Evolutionary conservation across 1,139 yeast species (phyloP), one percentile per base, ranked within the genome.

Genomic region (Trichomonascaceae sp.): DNA sequence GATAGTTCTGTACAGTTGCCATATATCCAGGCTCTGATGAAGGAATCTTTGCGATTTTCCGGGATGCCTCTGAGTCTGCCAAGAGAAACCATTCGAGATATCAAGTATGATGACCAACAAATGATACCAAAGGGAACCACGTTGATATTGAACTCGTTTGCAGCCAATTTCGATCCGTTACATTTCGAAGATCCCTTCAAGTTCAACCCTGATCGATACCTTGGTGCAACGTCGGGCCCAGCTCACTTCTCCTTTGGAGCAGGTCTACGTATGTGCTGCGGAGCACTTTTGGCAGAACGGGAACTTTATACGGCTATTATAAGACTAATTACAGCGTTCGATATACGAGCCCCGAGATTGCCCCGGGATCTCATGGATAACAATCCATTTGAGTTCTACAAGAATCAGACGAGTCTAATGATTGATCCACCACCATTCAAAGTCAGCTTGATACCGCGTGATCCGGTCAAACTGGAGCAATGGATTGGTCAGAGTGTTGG

Each of bases 31-130:
- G 93, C 91, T 0, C 61, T 85, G 13, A 71, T 86, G 8, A 75
- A 81, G 53, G 95, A 86, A 63, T 79, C 86, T 0, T 68, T 85
- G 50, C 69, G 95, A 20, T 75, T 82, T 58, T 78, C 88, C 0
- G 89, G 84, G 1, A 72, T 85, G 56, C 93, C 93, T 0, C 71
- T 85, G 58, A 74, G 85, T 20, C 70, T 86, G 38, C 91, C 95
- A 0, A 70, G 93, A 54, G 71, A 73, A 27, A 79, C 86, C 1
- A 79, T 87, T 3, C 76, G 73, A 50, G 74, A 73, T 19, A 76
- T 85, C 10, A 43, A 58, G 0, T 78, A 74, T 60, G 66, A 68
- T 7, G 65, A 72, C 32, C 67, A 69, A 0, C 66, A 68, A 0
- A 56, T 68, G 0, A 79, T 85, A 10, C 91, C 91, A 0, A 60